Conservation (phyloP, 257 asterid species). For the Fraxinus cuspidata region DNA sequence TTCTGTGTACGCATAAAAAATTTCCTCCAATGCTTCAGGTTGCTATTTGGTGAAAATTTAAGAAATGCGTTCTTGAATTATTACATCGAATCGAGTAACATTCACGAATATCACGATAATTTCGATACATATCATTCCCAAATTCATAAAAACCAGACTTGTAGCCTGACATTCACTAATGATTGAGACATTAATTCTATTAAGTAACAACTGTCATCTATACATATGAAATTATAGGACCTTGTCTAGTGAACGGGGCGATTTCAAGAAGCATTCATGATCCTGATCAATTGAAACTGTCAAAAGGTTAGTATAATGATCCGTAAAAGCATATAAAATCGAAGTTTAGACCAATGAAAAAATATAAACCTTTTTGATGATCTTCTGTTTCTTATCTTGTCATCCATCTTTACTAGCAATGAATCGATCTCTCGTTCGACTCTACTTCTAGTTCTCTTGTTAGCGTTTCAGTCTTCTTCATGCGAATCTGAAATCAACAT, state of each 20-base stretch:
- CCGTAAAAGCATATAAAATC: not conserved
- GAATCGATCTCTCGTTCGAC: slow-evolving; percentile 47
- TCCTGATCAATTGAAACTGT: slow-evolving; percentile 33
- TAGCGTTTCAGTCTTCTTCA: slow-evolving; percentile 64
- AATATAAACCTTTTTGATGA: slow-evolving; percentile 47
- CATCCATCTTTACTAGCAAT: slow-evolving; percentile 32
- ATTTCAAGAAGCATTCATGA: slow-evolving; percentile 33
- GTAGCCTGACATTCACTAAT: not conserved
- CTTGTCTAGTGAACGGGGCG: slow-evolving; percentile 7
- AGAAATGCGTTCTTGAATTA: slow-evolving; percentile 26
- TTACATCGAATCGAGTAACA: slow-evolving; percentile 14
- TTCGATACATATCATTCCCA: slow-evolving; percentile 14
- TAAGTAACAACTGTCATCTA: slow-evolving; percentile 22
- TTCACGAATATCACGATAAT: slow-evolving; percentile 21
- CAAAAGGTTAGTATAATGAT: not conserved
- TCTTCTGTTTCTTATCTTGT: slow-evolving; percentile 41
- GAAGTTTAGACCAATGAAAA: not conserved
- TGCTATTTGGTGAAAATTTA: slow-evolving; percentile 12
- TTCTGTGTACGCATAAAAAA: not conserved
- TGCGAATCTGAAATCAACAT: slow-evolving; percentile 50
- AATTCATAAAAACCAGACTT: slow-evolving; percentile 10
- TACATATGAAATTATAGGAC: slow-evolving; percentile 25
- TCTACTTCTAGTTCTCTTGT: slow-evolving; percentile 66
- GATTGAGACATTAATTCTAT: slow-evolving; percentile 29
- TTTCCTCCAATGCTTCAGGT: not conserved